Conservation (phyloP, 805 yeast species). For the Metschnikowia shivogae region DNA sequence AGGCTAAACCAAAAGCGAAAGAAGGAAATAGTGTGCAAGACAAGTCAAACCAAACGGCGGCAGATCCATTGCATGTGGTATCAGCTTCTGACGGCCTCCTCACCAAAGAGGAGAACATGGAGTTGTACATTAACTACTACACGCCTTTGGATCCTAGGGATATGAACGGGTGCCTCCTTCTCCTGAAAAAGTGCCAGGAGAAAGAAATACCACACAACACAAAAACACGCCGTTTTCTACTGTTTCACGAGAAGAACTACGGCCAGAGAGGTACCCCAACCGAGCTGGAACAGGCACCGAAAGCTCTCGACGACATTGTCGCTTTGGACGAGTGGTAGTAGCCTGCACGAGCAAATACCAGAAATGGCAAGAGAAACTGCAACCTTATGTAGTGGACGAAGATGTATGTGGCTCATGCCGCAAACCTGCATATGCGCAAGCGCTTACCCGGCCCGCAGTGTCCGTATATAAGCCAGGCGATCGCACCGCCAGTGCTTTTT, state of each 20-base stretch:
- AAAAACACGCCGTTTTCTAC: neutral
- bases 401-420: too few species aligned
- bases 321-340: neutral
- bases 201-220: neutral
- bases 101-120: slow-evolving; percentile 31
- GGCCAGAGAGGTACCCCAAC: neutral
- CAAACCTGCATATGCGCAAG: neutral
- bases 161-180: slow-evolving; percentile 5
- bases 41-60: too few species aligned
- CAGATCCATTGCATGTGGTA: neutral
- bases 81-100: slow-evolving; percentile 37
- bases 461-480: slow-evolving; percentile 7
- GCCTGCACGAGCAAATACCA: neutral
- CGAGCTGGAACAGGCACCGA: neutral
- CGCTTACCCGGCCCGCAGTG: slow-evolving; percentile 14
- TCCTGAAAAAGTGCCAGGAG: neutral
- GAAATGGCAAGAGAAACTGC: too few species aligned
- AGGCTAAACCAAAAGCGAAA: too few species aligned
- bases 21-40: too few species aligned
- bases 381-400: too few species aligned
- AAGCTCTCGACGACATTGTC: neutral
- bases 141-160: slow-evolving; percentile 18
- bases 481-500: slow-evolving; percentile 19
- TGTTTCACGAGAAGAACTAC: neutral
- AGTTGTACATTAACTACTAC: slow-evolving; percentile 40